phyloP scores from a whole-genome alignment of 306 rosid species.

The Ormosia emarginata region DNA sequence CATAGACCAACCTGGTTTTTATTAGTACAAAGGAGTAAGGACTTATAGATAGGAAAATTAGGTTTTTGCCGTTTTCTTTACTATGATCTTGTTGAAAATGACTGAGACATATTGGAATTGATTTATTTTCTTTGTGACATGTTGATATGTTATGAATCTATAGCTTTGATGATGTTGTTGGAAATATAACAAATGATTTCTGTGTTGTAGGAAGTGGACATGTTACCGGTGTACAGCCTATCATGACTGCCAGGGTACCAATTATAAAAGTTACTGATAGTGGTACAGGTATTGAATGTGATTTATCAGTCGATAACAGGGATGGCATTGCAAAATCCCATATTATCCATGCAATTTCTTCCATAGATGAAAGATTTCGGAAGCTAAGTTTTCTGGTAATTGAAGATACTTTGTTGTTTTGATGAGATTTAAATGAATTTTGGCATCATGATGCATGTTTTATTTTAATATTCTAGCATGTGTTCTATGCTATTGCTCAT shows the following conservation, averaged over 20 bases:
- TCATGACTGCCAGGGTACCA: slow-evolving; percentile 42
- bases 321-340: slow-evolving; percentile 48
- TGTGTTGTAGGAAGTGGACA: slow-evolving; percentile 36
- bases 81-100: slow-evolving; percentile 14
- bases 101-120: neutral
- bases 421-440: slow-evolving; percentile 1
- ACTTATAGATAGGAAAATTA: neutral
- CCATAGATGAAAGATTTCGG: slow-evolving; percentile 45
- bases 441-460: neutral
- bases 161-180: slow-evolving; percentile 1
- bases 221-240: slow-evolving; percentile 31
- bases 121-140: slow-evolving; percentile 5
- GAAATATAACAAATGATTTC: slow-evolving; percentile 11
- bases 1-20: neutral
- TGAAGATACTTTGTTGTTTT: neutral
- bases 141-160: slow-evolving; percentile 8
- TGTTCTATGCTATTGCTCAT: neutral
- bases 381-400: slow-evolving; percentile 48
- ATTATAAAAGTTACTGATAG: slow-evolving; percentile 46
- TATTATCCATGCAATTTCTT: slow-evolving; percentile 38
- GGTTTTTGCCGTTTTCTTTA: neutral
- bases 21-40: neutral
- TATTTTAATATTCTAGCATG: neutral
- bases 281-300: slow-evolving; percentile 57
- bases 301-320: slow-evolving; percentile 45